Evolutionary conservation across 805 yeast species (phyloP).

Genomic region (Osmozyma mogii): DNA sequence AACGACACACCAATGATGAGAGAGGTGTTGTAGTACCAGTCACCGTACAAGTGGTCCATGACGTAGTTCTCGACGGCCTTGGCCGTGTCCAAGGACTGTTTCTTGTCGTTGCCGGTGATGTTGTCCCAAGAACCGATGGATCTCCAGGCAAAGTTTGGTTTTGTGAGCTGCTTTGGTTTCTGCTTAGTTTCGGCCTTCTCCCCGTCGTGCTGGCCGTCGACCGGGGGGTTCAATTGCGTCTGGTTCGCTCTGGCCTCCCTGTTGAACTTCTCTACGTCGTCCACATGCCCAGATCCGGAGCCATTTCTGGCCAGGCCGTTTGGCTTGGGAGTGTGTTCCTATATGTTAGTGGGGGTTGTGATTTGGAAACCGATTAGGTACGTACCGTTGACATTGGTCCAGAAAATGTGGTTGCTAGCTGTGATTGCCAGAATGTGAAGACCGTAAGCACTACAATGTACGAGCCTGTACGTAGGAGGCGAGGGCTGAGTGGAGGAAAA

Average conservation of each 20-base stretch:
- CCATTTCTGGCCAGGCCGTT: conserved; percentile 9
- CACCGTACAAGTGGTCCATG: conserved; percentile 61
- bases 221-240: conserved; percentile 8
- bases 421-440: too few relatives aligned
- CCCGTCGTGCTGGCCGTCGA: conserved; percentile 6
- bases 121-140: conserved; percentile 32
- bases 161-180: conserved; percentile 1
- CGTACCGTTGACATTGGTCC: too few relatives aligned
- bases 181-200: conserved; percentile 1
- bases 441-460: too few relatives aligned
- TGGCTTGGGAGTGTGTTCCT: conserved; percentile 7
- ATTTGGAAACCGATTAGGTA: too few relatives aligned
- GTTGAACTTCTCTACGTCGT: conserved; percentile 11
- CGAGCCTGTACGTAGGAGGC: too few relatives aligned
- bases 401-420: too few relatives aligned
- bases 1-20: conserved; percentile 62
- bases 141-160: conserved; percentile 26
- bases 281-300: too few relatives aligned
- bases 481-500: too few relatives aligned
- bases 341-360: conserved; percentile 8
- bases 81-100: conserved; percentile 15
- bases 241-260: conserved; percentile 7
- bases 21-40: conserved; percentile 63
- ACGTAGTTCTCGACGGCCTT: conserved; percentile 49
- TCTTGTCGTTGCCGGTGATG: conserved; percentile 15